phyloP scores from a whole-genome alignment of 371 early-diverging fungal genomes.

The Paraphysoderma sedebokerense region DNA sequence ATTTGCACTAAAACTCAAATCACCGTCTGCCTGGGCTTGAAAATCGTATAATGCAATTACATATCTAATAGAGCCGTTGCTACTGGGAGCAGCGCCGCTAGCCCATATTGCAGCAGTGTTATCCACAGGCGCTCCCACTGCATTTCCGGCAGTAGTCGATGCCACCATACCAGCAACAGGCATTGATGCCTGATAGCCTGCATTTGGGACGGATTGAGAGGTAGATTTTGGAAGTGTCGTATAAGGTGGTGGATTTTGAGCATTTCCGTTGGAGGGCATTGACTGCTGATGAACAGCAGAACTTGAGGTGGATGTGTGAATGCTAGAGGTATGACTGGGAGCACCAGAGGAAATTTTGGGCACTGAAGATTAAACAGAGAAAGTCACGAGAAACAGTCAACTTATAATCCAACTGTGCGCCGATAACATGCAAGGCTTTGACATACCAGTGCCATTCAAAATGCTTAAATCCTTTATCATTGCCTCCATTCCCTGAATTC shows the following conservation, averaged over 20 bases:
- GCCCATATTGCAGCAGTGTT: neutral
- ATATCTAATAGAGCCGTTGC: neutral
- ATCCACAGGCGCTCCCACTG: neutral
- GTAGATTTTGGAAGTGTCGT: neutral
- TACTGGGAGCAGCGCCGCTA: neutral
- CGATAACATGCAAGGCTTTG: neutral
- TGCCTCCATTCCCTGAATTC: neutral
- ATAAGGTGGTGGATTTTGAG: neutral
- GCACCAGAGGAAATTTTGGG: neutral
- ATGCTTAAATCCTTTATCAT: neutral
- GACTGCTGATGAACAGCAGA: neutral
- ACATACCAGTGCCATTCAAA: neutral
- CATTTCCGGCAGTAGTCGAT: neutral
- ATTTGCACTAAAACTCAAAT: neutral
- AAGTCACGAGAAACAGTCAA: neutral
- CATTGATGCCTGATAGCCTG: neutral
- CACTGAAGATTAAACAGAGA: neutral
- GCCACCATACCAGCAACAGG: neutral
- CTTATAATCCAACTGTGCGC: neutral
- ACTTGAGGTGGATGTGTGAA: neutral
- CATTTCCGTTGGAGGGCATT: neutral
- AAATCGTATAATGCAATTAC: slow-evolving; percentile 1
- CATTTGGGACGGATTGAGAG: neutral
- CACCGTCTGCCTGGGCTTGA: neutral
- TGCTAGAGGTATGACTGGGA: neutral